These are phyloP conservation scores for Camelina hispida DNA, from an alignment of 345 rosid species.

Conservation along the genomic window DNA sequence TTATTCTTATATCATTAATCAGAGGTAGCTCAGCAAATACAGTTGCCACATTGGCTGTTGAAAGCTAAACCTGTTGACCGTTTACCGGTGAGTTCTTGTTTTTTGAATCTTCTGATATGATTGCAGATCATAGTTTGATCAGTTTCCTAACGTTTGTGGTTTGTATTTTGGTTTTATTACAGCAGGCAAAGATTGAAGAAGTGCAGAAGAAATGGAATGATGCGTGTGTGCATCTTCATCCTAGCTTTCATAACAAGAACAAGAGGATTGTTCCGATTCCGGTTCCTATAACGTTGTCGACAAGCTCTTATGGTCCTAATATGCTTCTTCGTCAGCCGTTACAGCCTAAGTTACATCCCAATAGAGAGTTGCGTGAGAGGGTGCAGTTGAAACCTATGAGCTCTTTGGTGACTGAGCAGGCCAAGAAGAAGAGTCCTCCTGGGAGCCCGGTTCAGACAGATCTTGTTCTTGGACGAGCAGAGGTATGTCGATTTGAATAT, in stretches of 20 bases:
- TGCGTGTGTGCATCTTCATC: conserved; percentile 69
- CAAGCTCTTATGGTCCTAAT: conserved; percentile 55
- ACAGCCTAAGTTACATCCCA: conserved; percentile 63
- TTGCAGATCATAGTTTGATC: background rate
- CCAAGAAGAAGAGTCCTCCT: conserved; percentile 53
- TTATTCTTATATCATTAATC: conserved; percentile 9
- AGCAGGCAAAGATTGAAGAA: conserved; percentile 48
- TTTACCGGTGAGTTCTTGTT: conserved; percentile 56
- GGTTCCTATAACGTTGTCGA: conserved; percentile 50
- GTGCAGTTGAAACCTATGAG: conserved; percentile 47
- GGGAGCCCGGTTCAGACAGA: conserved; percentile 87
- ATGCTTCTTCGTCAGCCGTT: conserved; percentile 62
- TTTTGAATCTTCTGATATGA: background rate
- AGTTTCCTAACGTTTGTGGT: background rate
- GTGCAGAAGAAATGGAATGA: conserved; percentile 92
- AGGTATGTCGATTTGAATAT: conserved; percentile 29
- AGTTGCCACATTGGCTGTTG: conserved; percentile 82
- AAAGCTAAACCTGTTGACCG: conserved; percentile 60
- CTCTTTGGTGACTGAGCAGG: conserved; percentile 44
- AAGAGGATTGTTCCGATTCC: conserved; percentile 58
- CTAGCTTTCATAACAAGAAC: conserved; percentile 57
- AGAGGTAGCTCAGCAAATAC: conserved; percentile 59
- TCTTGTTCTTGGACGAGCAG: conserved; percentile 73
- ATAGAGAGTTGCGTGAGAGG: conserved; percentile 49
- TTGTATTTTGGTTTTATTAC: conserved; percentile 1